A percentile compares a stretch with the other conserved stretches of the same genome.
Conservation (phyloP, 495 filamentous ascomycete genomes). For the Hypoxylon fuscum region DNA sequence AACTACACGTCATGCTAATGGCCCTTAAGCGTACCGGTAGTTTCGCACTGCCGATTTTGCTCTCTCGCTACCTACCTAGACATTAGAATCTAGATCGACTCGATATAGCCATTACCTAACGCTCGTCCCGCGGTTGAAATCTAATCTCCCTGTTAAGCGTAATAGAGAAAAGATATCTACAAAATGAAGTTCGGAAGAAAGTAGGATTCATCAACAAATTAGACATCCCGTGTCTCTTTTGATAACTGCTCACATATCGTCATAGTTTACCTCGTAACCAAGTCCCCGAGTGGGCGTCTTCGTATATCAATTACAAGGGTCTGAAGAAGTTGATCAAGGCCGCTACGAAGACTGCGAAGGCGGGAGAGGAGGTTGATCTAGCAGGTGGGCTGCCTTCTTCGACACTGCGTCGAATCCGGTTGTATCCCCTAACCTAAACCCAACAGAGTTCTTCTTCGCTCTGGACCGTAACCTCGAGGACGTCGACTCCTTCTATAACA, state of each 20-base stretch:
- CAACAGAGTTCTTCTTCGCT: constrained; percentile 87
- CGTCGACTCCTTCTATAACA: constrained; percentile 95
- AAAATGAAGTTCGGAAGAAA: constrained; percentile 86
- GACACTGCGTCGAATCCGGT: constrained; percentile 34
- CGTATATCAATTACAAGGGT: constrained; percentile 95
- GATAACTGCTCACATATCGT: constrained; percentile 29
- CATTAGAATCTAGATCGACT: too few relatives aligned
- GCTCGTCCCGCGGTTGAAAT: constrained; percentile 1
- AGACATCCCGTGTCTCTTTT: neutral
- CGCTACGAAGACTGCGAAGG: constrained; percentile 67
- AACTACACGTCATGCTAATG: too few relatives aligned
- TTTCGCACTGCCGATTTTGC: too few relatives aligned
- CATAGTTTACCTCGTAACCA: constrained; percentile 86
- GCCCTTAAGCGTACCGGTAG: too few relatives aligned
- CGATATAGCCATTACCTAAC: neutral
- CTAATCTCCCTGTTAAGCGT: neutral
- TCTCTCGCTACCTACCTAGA: too few relatives aligned
- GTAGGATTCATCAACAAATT: constrained; percentile 43
- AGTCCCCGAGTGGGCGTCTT: constrained; percentile 93
- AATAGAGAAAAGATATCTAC: constrained; percentile 5
- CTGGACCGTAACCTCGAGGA: constrained; percentile 96
- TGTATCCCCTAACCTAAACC: constrained; percentile 44
- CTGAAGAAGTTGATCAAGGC: constrained; percentile 94
- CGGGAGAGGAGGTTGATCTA: constrained; percentile 79
- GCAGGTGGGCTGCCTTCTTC: constrained; percentile 62